phyloP scores from a whole-genome alignment of 2,329 filamentous ascomycete species.

The Aspergillus tamarii region DNA sequence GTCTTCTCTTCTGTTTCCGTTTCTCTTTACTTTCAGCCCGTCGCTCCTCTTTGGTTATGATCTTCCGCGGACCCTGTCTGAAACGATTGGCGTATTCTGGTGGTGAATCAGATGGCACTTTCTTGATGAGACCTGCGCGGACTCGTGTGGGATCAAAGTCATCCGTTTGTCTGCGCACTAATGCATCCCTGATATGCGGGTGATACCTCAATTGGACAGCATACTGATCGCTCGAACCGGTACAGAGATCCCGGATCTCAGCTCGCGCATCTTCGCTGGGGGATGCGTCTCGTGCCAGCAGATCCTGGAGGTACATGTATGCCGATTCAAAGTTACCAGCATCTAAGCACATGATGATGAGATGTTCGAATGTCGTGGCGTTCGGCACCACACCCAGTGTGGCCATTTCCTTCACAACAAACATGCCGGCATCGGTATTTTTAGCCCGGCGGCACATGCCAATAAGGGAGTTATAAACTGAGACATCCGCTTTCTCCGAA shows the following conservation, averaged over 20 bases:
- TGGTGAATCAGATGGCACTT: not conserved
- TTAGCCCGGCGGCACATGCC: constrained; percentile 49
- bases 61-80: constrained; percentile 9
- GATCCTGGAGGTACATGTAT: constrained; percentile 43
- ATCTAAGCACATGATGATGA: constrained; percentile 61
- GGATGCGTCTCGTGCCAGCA: constrained; percentile 33
- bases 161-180: constrained; percentile 4
- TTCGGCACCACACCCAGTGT: constrained; percentile 58
- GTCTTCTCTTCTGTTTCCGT: constrained; percentile 26
- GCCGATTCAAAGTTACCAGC: constrained; percentile 39
- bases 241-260: constrained; percentile 35
- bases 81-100: constrained; percentile 3
- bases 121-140: not conserved
- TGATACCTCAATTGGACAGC: constrained; percentile 36
- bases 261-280: constrained; percentile 28
- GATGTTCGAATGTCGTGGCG: constrained; percentile 62
- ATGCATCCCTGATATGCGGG: constrained; percentile 26
- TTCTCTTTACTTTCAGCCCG: constrained; percentile 23
- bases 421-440: constrained; percentile 61
- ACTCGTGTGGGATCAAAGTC: not conserved
- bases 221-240: constrained; percentile 32
- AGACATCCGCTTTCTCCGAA: constrained; percentile 44
- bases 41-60: constrained; percentile 17
- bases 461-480: constrained; percentile 65
- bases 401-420: constrained; percentile 65